These are phyloP conservation scores for Corinectria fuckeliana DNA, from an alignment of 2,329 filamentous ascomycete species.

Conservation along the genomic window DNA sequence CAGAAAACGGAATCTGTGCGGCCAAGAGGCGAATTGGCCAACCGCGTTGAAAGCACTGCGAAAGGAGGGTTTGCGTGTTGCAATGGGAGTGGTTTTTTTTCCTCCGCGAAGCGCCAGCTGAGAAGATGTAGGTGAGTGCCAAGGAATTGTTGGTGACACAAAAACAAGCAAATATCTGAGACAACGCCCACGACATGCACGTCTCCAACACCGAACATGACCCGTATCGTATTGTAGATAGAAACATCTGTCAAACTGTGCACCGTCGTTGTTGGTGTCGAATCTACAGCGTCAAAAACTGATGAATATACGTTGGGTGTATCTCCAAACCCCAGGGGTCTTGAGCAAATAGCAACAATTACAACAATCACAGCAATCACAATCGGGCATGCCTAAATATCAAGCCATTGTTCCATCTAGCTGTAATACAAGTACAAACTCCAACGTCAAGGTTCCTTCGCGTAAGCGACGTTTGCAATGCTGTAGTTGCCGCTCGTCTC, in stretches of 20 bases:
- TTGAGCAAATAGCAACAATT: background rate
- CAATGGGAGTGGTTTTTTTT: background rate
- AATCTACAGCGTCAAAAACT: background rate
- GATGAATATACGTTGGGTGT: background rate
- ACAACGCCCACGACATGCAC: background rate
- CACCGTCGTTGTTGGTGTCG: background rate
- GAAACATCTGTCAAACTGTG: background rate
- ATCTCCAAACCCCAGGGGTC: background rate
- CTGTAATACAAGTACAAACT: background rate
- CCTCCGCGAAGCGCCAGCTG: background rate
- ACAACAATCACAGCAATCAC: background rate
- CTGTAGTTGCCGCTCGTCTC: constrained; percentile 20
- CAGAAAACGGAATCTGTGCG: background rate
- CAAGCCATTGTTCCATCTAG: background rate
- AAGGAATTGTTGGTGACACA: background rate
- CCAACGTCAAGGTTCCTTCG: constrained; percentile 7
- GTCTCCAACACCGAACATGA: background rate
- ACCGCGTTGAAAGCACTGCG: background rate
- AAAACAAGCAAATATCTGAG: background rate
- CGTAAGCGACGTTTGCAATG: constrained; percentile 2
- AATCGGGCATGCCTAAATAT: background rate
- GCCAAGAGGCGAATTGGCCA: background rate
- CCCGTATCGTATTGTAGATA: background rate
- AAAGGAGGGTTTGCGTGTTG: background rate
- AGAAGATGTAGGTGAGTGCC: background rate